Evolutionary conservation across 2,329 filamentous ascomycete species (phyloP), one percentile per base, ranked within the genome.

Genomic region (Cladosporium sp.): DNA sequence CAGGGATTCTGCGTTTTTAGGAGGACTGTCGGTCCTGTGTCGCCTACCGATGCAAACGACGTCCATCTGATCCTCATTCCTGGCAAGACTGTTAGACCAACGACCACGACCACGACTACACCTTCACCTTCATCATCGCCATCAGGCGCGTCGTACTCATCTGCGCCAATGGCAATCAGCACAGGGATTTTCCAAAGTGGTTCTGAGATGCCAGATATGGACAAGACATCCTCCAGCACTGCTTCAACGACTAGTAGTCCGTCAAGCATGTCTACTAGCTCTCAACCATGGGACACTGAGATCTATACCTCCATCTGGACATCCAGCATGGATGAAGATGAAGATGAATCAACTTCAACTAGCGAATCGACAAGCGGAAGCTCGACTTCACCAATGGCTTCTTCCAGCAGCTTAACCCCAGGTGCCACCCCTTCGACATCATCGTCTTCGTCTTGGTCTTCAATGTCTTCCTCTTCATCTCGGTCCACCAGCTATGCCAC

Each of bases 21-120:
- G n/a, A 34, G n/a, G 32, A 15, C 11, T 15, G 40, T 15, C 12
- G 40, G 40, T 18, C 40, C 20, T n/a, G 20, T 43, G 1, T 27
- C 24, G 7, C 40, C 40, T 17, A 43, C 20, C 15, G 40, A 43
- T 15, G 40, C n/a, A 7, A 43, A 17, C 40, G 40, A 43, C 15
- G 40, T 43, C 18, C 40, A 43, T 43, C 40, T 43, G 7, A 27
- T 27, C 13, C 24, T 43, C 24, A 43, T 43, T 4, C 24, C 40
- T 12, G 40, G 40, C 7, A 43, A 30, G 40, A 43, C 15, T n/a
- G n/a, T n/a, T n/a, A 13, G 27, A 17, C 13, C n/a, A 22, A 20
- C 22, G n/a, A 34, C n/a, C 20, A 43, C 40, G 2, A 43, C 40
- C 7, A 43, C 40, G 7, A 43, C 40, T 11, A 19, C 39, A 9